Percentiles rank a stretch among this genome's conserved stretches.
phyloP scores from a whole-genome alignment of 2,329 filamentous ascomycete genomes.

The Colletotrichum viniferum region DNA sequence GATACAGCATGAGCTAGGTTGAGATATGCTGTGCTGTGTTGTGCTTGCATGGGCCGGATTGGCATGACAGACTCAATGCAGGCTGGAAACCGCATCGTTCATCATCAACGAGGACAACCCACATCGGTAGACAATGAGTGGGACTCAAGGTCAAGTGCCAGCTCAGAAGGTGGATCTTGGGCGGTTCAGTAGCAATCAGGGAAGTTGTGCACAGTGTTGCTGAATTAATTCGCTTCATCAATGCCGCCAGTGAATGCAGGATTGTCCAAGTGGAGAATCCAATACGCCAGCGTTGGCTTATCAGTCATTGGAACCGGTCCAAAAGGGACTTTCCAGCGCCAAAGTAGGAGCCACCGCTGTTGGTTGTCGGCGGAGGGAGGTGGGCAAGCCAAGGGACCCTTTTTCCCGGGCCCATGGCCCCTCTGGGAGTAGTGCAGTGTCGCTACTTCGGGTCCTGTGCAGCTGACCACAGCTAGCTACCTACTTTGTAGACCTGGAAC shows the following conservation, averaged over 20 bases:
- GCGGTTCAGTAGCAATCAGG: neutral
- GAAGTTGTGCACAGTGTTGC: neutral
- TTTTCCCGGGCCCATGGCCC: neutral
- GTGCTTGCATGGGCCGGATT: neutral
- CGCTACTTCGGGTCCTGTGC: neutral
- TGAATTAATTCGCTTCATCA: neutral
- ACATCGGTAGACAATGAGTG: neutral
- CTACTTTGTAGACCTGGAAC: neutral
- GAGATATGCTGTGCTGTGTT: neutral
- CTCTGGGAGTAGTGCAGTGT: neutral
- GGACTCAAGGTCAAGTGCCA: neutral
- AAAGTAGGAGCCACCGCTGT: neutral
- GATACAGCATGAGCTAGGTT: neutral
- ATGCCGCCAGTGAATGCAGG: neutral
- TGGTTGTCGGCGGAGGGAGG: neutral
- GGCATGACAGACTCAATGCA: neutral
- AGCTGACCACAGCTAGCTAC: neutral
- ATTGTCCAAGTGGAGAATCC: neutral
- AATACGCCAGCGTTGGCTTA: neutral
- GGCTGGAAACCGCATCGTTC: neutral
- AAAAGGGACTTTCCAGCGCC: neutral
- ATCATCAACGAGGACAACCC: neutral
- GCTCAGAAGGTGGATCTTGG: neutral
- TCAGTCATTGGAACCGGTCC: neutral
- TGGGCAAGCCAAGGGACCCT: neutral